These are phyloP conservation scores for Endotrypanum monterogeii DNA, from an alignment of 208 protist species.

Conservation along the genomic window DNA sequence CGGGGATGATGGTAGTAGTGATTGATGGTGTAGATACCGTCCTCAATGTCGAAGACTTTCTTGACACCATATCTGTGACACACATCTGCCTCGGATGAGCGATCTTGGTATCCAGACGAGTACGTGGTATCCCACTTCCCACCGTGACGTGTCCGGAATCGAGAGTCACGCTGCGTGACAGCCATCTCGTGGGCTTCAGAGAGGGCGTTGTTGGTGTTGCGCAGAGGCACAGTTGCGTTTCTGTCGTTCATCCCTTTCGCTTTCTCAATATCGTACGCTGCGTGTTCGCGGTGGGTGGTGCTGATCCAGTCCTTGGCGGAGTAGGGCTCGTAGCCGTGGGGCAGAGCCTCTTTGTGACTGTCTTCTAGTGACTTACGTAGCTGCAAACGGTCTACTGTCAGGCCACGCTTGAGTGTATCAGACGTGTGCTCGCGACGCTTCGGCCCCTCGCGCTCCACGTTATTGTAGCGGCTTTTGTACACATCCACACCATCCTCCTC, in stretches of 20 bases:
- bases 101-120: conserved; percentile 64
- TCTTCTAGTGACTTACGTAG: conserved; percentile 56
- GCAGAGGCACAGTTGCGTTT: conserved; percentile 64
- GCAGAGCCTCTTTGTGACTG: conserved; percentile 43
- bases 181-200: conserved; percentile 53
- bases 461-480: conserved; percentile 89
- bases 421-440: conserved; percentile 58
- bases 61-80: conserved; percentile 59
- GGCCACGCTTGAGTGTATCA: conserved; percentile 51
- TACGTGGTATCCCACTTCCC: conserved; percentile 76
- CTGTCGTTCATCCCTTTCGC: conserved; percentile 60
- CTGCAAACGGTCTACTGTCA: conserved; percentile 47
- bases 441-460: conserved; percentile 80
- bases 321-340: conserved; percentile 68
- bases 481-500: conserved; percentile 43
- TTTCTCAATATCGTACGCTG: conserved; percentile 62
- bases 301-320: conserved; percentile 81
- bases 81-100: conserved; percentile 56
- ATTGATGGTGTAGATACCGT: conserved; percentile 88
- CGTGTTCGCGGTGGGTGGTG: conserved; percentile 84
- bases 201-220: conserved; percentile 73
- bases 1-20: conserved; percentile 83
- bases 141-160: conserved; percentile 39
- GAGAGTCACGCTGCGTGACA: conserved; percentile 43
- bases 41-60: conserved; percentile 77